Conservation (phyloP, 768 basidiomycete genomes). For the Phylloporus sp. region DNA sequence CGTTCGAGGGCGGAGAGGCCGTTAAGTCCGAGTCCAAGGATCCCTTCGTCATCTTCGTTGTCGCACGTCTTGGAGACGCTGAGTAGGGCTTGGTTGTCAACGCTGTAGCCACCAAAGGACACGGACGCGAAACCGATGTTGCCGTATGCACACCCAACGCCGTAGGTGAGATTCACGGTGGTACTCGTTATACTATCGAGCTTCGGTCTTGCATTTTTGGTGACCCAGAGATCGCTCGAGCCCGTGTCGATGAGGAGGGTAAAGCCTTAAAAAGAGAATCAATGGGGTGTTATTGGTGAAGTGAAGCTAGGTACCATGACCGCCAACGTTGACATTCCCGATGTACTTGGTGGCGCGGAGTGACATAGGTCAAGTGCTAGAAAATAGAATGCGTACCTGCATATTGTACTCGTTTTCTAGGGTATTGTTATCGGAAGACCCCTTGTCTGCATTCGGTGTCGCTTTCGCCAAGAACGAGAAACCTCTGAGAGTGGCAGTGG, state of each 20-base stretch:
- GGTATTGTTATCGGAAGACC: conserved; percentile 21
- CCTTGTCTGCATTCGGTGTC: conserved; percentile 15
- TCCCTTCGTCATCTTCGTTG: conserved; percentile 16
- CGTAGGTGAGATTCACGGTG: conserved; percentile 33
- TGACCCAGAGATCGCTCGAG: conserved; percentile 31
- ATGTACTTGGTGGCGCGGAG: conserved; percentile 18
- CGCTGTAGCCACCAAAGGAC: conserved; percentile 31
- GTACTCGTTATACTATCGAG: conserved; percentile 30
- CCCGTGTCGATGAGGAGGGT: conserved; percentile 28
- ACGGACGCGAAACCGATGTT: conserved; percentile 35
- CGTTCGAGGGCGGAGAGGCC: conserved; percentile 22
- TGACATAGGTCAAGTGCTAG: neutral
- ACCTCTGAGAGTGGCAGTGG: conserved; percentile 7
- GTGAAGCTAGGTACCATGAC: conserved; percentile 17
- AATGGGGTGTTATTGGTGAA: neutral
- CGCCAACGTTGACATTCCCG: conserved; percentile 29
- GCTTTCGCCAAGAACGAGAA: conserved; percentile 21
- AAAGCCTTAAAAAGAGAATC: conserved; percentile 19
- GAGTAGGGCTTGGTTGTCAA: conserved; percentile 29
- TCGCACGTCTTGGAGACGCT: conserved; percentile 16
- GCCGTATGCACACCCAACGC: conserved; percentile 37
- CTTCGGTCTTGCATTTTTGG: conserved; percentile 17
- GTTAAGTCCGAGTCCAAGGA: conserved; percentile 27
- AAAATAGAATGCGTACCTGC: conserved; percentile 19
- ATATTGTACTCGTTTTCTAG: conserved; percentile 24